These are phyloP conservation scores for Lichenothelia convexa DNA, from an alignment of 495 filamentous ascomycete genomes.

Conservation along the genomic window DNA sequence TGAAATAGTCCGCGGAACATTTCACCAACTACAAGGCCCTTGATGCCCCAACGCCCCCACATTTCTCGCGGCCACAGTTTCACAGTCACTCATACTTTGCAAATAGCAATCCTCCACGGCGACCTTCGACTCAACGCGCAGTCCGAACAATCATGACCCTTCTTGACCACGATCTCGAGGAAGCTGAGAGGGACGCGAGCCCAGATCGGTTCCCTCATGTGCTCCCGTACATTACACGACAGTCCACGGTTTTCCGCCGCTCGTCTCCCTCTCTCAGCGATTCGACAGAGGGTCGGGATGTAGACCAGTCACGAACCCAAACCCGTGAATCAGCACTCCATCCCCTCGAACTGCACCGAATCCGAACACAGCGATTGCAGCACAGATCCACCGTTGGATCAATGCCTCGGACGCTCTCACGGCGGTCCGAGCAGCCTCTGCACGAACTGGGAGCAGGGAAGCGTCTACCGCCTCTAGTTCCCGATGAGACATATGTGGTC, in stretches of 20 bases:
- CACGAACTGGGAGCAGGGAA: slow-evolving; percentile 54
- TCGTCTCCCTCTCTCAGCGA: slow-evolving; percentile 22
- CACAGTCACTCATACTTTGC: no score
- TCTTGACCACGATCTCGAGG: slow-evolving; percentile 34
- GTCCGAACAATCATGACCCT: no score
- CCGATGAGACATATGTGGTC: slow-evolving; percentile 71
- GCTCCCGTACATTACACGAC: slow-evolving; percentile 1
- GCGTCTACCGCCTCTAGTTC: slow-evolving; percentile 53
- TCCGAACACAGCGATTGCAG: slow-evolving; percentile 55
- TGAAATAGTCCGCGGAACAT: no score
- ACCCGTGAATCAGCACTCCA: slow-evolving; percentile 39
- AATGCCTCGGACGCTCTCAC: slow-evolving; percentile 29
- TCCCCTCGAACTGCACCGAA: slow-evolving; percentile 56
- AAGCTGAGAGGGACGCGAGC: slow-evolving; percentile 26
- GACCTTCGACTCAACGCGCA: no score
- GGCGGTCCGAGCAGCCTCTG: slow-evolving; percentile 35
- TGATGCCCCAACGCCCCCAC: no score
- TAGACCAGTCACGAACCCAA: slow-evolving; percentile 41
- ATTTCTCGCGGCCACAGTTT: no score
- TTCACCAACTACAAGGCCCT: no score
- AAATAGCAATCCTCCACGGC: no score
- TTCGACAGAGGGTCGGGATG: slow-evolving; percentile 22
- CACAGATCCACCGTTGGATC: slow-evolving; percentile 57
- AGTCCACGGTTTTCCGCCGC: slow-evolving; percentile 7
- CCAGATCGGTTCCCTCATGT: slow-evolving; percentile 10